These are phyloP conservation scores for Euphorbia schlechtendalii DNA, from an alignment of 441 rosid species.

Conservation along the genomic window DNA sequence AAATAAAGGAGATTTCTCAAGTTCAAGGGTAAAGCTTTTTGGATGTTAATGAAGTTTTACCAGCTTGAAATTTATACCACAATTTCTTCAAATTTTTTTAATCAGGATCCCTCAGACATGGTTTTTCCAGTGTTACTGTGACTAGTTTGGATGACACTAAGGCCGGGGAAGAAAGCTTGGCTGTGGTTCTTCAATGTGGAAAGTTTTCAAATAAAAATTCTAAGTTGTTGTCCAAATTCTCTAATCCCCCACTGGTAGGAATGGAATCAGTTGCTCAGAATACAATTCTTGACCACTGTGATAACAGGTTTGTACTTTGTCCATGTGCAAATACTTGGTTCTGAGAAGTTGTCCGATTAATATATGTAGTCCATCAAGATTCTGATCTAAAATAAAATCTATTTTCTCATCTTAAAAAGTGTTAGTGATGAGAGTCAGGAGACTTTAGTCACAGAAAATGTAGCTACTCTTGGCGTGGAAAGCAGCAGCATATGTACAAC, in stretches of 20 bases:
- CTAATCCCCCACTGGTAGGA: slow-evolving; percentile 6
- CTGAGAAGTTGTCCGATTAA: background rate
- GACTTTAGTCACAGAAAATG: slow-evolving; percentile 12
- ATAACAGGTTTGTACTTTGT: slow-evolving; percentile 21
- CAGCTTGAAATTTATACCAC: slow-evolving; percentile 1
- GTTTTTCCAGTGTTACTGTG: slow-evolving; percentile 9
- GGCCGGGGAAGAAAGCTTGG: slow-evolving; percentile 9
- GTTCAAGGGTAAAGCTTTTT: background rate
- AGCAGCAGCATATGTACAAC: slow-evolving; percentile 17
- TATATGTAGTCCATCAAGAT: background rate
- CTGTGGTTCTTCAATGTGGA: slow-evolving; percentile 17
- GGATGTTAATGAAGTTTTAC: background rate
- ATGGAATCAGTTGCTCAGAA: slow-evolving; percentile 14
- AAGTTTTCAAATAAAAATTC: slow-evolving; percentile 9
- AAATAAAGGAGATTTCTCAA: background rate
- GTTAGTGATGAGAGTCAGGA: slow-evolving; percentile 14
- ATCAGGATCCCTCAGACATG: slow-evolving; percentile 24
- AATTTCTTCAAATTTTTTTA: background rate
- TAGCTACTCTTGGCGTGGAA: slow-evolving; percentile 12
- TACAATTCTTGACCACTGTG: slow-evolving; percentile 7
- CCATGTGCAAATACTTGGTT: slow-evolving; percentile 1
- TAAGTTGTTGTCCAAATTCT: slow-evolving; percentile 9
- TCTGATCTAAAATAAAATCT: background rate
- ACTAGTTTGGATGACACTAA: slow-evolving; percentile 12
- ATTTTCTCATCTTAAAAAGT: background rate